These are phyloP conservation scores for Cadophora malorum DNA, from an alignment of 2,329 filamentous ascomycete species.

Conservation along the genomic window DNA sequence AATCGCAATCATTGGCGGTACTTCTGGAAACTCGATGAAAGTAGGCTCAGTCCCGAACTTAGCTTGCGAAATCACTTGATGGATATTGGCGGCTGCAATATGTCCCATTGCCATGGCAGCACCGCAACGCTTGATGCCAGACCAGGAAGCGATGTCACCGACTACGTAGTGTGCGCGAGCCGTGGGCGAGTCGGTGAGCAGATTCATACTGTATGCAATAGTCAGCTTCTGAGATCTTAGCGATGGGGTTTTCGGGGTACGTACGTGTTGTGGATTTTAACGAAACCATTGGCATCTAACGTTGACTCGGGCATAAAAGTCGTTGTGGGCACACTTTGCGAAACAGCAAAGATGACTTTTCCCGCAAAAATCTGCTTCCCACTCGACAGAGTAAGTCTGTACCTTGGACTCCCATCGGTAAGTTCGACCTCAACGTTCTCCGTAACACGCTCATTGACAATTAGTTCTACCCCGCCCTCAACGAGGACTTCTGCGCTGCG, in stretches of 20 bases:
- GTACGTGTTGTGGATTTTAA: slow-evolving; percentile 65
- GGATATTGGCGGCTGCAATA: slow-evolving; percentile 69
- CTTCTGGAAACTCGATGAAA: slow-evolving; percentile 57
- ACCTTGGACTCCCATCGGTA: slow-evolving; percentile 49
- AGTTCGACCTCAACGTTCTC: slow-evolving; percentile 54
- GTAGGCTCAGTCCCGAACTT: slow-evolving; percentile 51
- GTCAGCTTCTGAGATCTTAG: too few species aligned
- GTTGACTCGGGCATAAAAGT: slow-evolving; percentile 64
- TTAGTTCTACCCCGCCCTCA: slow-evolving; percentile 68
- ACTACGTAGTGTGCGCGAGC: slow-evolving; percentile 68
- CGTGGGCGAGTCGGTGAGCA: slow-evolving; percentile 61
- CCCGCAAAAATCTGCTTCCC: slow-evolving; percentile 65
- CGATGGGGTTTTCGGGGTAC: slow-evolving; percentile 32
- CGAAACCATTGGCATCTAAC: slow-evolving; percentile 68
- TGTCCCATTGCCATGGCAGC: slow-evolving; percentile 77
- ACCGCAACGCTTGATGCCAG: slow-evolving; percentile 81
- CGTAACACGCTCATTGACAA: slow-evolving; percentile 65
- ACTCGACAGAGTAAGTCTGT: slow-evolving; percentile 64
- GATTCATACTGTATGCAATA: slow-evolving; percentile 55
- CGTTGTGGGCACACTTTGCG: slow-evolving; percentile 66
- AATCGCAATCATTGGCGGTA: slow-evolving; percentile 72
- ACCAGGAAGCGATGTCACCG: slow-evolving; percentile 74
- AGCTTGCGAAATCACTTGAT: slow-evolving; percentile 62
- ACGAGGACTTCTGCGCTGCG: slow-evolving; percentile 62
- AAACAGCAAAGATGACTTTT: slow-evolving; percentile 73